A percentile compares a stretch with the other conserved stretches of the same genome.
phyloP scores from a whole-genome alignment of 306 rosid species.

The Herpetospermum pedunculosum region DNA sequence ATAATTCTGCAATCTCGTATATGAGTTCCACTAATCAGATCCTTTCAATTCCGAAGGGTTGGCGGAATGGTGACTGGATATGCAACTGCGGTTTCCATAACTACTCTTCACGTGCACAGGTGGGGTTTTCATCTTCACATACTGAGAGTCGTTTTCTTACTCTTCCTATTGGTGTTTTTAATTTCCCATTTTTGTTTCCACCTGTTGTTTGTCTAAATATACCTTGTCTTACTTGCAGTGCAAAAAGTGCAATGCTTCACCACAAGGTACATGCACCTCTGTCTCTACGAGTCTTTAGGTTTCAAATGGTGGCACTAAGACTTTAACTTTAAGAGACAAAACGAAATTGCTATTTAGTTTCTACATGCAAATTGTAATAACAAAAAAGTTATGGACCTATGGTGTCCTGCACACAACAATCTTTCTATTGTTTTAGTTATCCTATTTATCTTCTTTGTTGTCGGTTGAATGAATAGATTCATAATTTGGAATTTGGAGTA shows the following conservation, averaged over 20 bases:
- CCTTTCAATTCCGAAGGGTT: conserved; percentile 48
- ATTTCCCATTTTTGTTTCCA: not conserved
- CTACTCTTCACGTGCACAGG: conserved; percentile 86
- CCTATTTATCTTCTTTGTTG: not conserved
- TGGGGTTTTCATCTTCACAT: conserved; percentile 13
- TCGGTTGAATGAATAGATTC: not conserved
- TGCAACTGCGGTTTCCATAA: conserved; percentile 93
- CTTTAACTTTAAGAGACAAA: not conserved
- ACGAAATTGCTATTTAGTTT: not conserved
- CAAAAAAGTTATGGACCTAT: not conserved
- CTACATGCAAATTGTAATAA: not conserved
- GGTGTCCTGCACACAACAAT: not conserved
- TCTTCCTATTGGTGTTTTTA: not conserved
- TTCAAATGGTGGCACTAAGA: not conserved
- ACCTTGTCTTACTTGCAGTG: conserved; percentile 52
- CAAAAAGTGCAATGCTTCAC: conserved; percentile 82
- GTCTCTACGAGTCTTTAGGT: not conserved
- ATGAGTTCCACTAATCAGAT: conserved; percentile 34
- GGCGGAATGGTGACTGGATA: conserved; percentile 95
- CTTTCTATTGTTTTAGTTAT: not conserved
- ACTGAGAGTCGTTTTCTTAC: conserved; percentile 1
- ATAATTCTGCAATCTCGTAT: conserved; percentile 37
- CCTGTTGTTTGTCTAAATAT: conserved; percentile 2
- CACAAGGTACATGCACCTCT: conserved; percentile 43
- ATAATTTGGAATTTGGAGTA: not conserved